Evolutionary conservation across 345 rosid genomes (phyloP), one percentile per base, ranked within the genome.

Genomic region (Moricandia arvensis): DNA sequence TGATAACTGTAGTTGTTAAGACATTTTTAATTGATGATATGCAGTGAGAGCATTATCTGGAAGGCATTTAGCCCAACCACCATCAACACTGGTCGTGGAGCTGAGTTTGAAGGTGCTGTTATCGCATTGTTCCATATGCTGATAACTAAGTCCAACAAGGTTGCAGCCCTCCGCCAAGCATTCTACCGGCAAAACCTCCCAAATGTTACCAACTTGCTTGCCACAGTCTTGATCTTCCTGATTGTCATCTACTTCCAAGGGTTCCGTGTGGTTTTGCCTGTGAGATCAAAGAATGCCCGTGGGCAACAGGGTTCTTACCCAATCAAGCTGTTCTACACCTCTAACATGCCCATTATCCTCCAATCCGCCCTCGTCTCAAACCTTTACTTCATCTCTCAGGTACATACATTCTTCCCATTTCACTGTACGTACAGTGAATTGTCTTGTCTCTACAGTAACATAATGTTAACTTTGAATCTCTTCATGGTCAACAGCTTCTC

Each of bases 171-270:
- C 51, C 88, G 91, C 1, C 92, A 91, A 78, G 97, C 97, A 2
- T 91, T 91, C 75, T 91, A 91, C 85, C 85, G 97, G 74, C 97
- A 91, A 78, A 91, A 91, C 74, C 91, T 91, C 34, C 97, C 97
- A 34, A 91, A 91, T 64, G 97, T 91, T 66, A 91, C 97, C 9
- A 91, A 91, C 79, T 81, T 91, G 72, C 92, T 91, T 21, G 94
- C 97, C 18, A 91, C 97, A 0, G 89, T 91, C 64, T 83, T 91
- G 85, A 80, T 91, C 74, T 91, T 91, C 85, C 75, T 89, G 26
- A 89, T 91, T 70, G 97, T 91, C 41, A 86, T 89, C 78, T 89
- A 91, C 85, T 91, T 91, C 93, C 97, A 91, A 91, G 97, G 97
- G 34, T 91, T 91, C 84, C 94, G 97, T 59, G 97, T 91, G 59